Percentiles rank a stretch among this genome's conserved stretches.
phyloP scores from a whole-genome alignment of 257 asterid genomes.

The Pogostemon cablin region DNA sequence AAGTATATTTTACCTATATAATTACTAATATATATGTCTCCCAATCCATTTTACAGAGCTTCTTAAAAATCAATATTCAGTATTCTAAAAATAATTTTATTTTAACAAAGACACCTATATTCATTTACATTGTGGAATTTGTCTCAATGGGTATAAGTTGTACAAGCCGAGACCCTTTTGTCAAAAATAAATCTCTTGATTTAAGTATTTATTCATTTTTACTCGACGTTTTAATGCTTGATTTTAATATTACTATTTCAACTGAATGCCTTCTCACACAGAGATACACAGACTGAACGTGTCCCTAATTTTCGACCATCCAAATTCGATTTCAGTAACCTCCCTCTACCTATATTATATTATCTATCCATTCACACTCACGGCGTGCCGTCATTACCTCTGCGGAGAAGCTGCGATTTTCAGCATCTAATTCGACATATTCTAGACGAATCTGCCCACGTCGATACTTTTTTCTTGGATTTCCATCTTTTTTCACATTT shows the following conservation, averaged over 20 bases:
- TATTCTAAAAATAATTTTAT: no score
- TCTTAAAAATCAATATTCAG: no score
- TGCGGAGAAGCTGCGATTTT: slow-evolving; percentile 30
- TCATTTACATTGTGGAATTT: no score
- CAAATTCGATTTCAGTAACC: slow-evolving; percentile 10
- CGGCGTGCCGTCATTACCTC: slow-evolving; percentile 36
- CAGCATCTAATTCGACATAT: slow-evolving; percentile 24
- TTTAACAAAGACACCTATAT: no score
- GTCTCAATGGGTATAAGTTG: no score
- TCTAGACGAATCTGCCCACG: slow-evolving; percentile 20
- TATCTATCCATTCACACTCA: slow-evolving; percentile 26
- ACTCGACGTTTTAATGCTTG: no score
- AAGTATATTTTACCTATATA: no score
- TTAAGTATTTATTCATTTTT: no score
- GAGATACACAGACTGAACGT: slow-evolving; percentile 4
- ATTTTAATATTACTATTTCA: not conserved
- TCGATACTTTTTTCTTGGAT: not conserved
- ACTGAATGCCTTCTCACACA: not conserved
- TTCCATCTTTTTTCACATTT: not conserved
- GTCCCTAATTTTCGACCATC: slow-evolving; percentile 31
- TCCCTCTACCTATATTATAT: slow-evolving; percentile 16
- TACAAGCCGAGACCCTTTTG: no score
- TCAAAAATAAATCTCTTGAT: no score
- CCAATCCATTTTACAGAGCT: no score
- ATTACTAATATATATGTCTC: no score